Percentiles rank a stretch among this genome's conserved stretches.
Evolutionary conservation across 2,329 filamentous ascomycete species (phyloP).

Genomic region (Xylariaceae sp.): DNA sequence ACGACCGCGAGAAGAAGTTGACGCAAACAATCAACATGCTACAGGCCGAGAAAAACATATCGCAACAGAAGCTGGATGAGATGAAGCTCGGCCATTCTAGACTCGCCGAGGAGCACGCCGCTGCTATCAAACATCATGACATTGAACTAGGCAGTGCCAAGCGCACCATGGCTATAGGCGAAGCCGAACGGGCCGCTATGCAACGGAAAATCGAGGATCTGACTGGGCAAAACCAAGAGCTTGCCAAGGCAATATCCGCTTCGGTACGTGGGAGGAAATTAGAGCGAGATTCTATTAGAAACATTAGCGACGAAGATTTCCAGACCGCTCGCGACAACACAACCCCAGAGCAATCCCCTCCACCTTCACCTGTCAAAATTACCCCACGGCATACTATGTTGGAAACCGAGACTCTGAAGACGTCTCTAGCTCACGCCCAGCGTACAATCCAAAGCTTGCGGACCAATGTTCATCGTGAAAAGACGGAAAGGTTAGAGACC

Average conservation of each 20-base stretch:
- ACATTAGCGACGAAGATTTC: conserved; percentile 56
- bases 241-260: conserved; percentile 71
- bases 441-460: conserved; percentile 94
- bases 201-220: conserved; percentile 86
- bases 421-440: conserved; percentile 88
- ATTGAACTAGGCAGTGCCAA: conserved; percentile 80
- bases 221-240: conserved; percentile 81
- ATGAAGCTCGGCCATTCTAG: conserved; percentile 74
- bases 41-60: conserved; percentile 66
- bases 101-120: conserved; percentile 72
- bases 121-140: conserved; percentile 75
- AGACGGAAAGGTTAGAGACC: conserved; percentile 95
- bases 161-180: conserved; percentile 69
- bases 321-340: conserved; percentile 61
- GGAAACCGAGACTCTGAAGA: conserved; percentile 94
- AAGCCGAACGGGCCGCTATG: conserved; percentile 70
- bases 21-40: conserved; percentile 64
- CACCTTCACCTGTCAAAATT: conserved; percentile 81
- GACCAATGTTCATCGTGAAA: conserved; percentile 92
- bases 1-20: conserved; percentile 78
- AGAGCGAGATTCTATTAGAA: conserved; percentile 57
- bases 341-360: conserved; percentile 86
- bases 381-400: conserved; percentile 86
- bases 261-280: conserved; percentile 62
- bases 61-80: conserved; percentile 87